phyloP scores from a whole-genome alignment of 495 filamentous ascomycete genomes.

The Neurospora tetraspora region DNA sequence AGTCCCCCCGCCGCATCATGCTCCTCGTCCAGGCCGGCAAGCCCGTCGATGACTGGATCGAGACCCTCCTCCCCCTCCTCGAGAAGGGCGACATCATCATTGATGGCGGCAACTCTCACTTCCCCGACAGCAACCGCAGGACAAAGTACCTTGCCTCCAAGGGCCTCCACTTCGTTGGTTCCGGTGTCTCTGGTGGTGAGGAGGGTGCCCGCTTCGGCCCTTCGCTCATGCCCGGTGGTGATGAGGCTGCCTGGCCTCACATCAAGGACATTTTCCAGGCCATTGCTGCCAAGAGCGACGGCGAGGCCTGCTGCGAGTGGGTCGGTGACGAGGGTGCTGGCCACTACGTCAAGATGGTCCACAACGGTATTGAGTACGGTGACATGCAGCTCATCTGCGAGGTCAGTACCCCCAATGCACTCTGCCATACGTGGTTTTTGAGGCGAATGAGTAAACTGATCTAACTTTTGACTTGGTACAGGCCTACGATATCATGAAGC shows the following conservation, averaged over 20 bases:
- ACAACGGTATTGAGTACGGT: conserved; percentile 99
- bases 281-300: conserved; percentile 93
- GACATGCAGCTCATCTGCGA: conserved; percentile 99
- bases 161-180: conserved; percentile 91
- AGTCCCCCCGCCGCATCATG: conserved; percentile 94
- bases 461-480: conserved; percentile 24
- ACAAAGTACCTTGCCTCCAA: conserved; percentile 74
- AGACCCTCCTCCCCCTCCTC: conserved; percentile 79
- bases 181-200: conserved; percentile 97
- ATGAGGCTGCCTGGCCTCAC: conserved; percentile 95
- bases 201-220: conserved; percentile 97
- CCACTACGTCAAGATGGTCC: conserved; percentile 99
- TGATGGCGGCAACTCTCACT: conserved; percentile 98
- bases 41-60: conserved; percentile 97
- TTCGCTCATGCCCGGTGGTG: conserved; percentile 96
- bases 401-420: conserved; percentile 40
- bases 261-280: conserved; percentile 99
- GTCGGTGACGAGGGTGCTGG: conserved; percentile 98
- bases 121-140: conserved; percentile 95
- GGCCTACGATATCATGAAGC: conserved; percentile 99
- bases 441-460: neutral
- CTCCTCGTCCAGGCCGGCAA: conserved; percentile 96
- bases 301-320: conserved; percentile 97
- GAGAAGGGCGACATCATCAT: conserved; percentile 97
- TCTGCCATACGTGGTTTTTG: neutral